A percentile compares a stretch with the other conserved stretches of the same genome.
phyloP scores from a whole-genome alignment of 257 asterid genomes.

The Jaltomata sinuosa region DNA sequence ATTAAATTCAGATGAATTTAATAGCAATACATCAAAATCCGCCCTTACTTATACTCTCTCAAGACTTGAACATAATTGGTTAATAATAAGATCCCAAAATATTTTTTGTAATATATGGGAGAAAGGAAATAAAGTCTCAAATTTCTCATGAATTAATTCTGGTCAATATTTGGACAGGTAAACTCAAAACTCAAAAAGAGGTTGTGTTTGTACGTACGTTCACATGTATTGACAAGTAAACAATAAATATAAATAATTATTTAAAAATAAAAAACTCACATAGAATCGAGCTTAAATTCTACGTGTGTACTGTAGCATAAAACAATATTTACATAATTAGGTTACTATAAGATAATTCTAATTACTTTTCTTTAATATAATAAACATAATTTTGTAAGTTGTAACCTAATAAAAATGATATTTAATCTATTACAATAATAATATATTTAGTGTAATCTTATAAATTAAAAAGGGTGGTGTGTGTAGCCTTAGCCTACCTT shows the following conservation, averaged over 20 bases:
- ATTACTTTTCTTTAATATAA: not conserved
- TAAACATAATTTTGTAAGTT: not conserved
- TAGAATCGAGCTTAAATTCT: not conserved
- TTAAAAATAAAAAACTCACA: not conserved
- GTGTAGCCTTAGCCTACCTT: too few relatives aligned
- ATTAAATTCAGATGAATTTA: too few relatives aligned
- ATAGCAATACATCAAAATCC: too few relatives aligned
- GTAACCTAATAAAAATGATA: not conserved
- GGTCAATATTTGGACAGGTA: not conserved
- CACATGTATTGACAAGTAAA: not conserved
- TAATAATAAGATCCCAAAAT: not conserved
- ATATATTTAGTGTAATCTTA: not conserved
- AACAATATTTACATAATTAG: not conserved
- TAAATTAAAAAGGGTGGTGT: not conserved
- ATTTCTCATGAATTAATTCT: not conserved
- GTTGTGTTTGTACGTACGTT: not conserved
- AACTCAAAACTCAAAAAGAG: not conserved
- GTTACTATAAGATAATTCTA: not conserved
- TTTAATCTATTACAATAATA: too few relatives aligned
- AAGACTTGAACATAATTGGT: not conserved
- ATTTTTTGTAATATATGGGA: too few relatives aligned
- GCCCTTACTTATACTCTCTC: too few relatives aligned
- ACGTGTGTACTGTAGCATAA: not conserved
- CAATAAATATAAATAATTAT: not conserved
- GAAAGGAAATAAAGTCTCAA: not conserved